These are phyloP conservation scores for Desmodesmus armatus DNA, from an alignment of 139 green algal species.

Conservation along the genomic window DNA sequence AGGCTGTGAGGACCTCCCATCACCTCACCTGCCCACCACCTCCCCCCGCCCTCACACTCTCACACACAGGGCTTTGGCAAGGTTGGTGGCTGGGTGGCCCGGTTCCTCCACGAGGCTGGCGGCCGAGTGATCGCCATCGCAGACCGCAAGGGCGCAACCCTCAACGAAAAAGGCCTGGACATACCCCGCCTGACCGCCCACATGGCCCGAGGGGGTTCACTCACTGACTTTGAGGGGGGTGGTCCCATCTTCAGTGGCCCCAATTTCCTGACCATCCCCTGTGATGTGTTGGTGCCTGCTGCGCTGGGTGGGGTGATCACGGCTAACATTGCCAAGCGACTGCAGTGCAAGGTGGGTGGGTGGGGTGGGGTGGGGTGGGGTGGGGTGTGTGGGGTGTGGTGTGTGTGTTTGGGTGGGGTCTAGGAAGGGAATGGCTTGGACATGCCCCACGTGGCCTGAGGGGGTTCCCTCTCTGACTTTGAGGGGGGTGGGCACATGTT, in stretches of 20 bases:
- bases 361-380: background rate
- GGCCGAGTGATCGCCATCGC: slow-evolving; percentile 82
- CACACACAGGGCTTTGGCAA: slow-evolving; percentile 98
- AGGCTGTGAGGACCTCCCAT: too few species aligned
- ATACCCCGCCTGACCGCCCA: slow-evolving; percentile 52
- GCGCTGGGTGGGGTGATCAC: slow-evolving; percentile 80
- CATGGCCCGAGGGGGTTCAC: slow-evolving; percentile 9
- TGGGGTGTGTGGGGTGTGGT: background rate
- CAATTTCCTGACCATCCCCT: slow-evolving; percentile 73
- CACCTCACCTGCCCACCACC: too few species aligned
- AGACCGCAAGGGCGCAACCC: slow-evolving; percentile 78
- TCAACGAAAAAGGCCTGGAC: slow-evolving; percentile 82
- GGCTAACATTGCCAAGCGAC: slow-evolving; percentile 3
- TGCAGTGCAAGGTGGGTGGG: slow-evolving; percentile 64
- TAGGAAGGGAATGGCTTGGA: too few species aligned
- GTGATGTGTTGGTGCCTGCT: slow-evolving; percentile 93
- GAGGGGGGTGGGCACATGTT: slow-evolving; percentile 42
- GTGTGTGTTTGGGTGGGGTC: background rate
- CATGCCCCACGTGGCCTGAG: background rate
- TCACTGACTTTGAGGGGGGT: slow-evolving; percentile 48
- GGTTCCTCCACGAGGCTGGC: slow-evolving; percentile 72
- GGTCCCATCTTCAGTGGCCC: slow-evolving; percentile 40
- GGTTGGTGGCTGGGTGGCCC: slow-evolving; percentile 74
- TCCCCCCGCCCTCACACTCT: too few species aligned
- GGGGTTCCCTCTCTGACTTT: slow-evolving; percentile 43